These are phyloP conservation scores for Solanum pinnatisectum DNA, from an alignment of 257 asterid genomes.

Conservation along the genomic window DNA sequence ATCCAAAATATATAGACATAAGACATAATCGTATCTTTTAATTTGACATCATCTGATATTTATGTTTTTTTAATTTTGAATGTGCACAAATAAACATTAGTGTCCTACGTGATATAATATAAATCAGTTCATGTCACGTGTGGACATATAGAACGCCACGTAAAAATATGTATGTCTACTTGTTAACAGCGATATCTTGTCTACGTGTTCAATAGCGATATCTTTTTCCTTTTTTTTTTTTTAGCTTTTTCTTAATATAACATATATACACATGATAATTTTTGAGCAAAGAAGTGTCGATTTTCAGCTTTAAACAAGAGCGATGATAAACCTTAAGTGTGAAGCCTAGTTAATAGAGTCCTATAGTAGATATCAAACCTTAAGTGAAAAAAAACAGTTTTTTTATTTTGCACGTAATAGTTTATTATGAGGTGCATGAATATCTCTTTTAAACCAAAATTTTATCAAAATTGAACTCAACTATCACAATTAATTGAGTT, in stretches of 20 bases:
- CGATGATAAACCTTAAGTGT: fast-evolving
- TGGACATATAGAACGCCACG: fast-evolving
- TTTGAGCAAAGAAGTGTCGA: too few species aligned
- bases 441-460: not conserved
- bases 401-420: not conserved
- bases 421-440: not conserved
- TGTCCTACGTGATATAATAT: too few species aligned
- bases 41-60: not conserved
- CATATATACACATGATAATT: not conserved
- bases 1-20: not conserved
- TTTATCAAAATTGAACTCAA: not conserved
- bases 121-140: not conserved
- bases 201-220: too few species aligned
- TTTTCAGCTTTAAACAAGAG: fast-evolving
- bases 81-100: fast-evolving
- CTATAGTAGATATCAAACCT: not conserved
- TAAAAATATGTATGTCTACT: not conserved
- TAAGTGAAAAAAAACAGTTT: too few species aligned
- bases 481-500: not conserved
- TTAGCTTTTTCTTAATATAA: not conserved
- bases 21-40: not conserved
- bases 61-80: too few species aligned
- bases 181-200: too few species aligned
- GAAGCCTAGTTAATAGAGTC: not conserved
- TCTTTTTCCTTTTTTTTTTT: too few species aligned